phyloP scores from a whole-genome alignment of 164 flowering plant genomes.

The Vitis rupestris region DNA sequence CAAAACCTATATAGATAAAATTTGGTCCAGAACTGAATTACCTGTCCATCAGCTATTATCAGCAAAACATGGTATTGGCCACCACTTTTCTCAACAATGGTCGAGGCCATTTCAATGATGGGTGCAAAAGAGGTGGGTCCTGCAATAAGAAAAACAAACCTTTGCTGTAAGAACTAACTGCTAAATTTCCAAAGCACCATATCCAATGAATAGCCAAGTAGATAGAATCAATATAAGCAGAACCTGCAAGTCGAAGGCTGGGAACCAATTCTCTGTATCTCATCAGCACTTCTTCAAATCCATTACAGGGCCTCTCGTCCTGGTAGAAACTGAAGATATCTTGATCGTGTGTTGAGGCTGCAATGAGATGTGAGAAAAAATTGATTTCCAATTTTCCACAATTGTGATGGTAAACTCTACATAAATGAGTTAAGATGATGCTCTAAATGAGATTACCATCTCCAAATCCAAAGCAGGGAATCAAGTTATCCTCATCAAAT shows the following conservation, averaged over 20 bases:
- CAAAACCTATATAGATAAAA: too few species aligned
- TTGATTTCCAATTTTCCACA: neutral
- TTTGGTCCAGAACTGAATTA: neutral
- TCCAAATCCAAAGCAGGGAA: constrained; percentile 63
- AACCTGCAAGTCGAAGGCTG: constrained; percentile 12
- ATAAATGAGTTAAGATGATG: neutral
- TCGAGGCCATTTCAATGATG: constrained; percentile 38
- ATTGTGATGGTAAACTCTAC: neutral
- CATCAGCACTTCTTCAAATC: constrained; percentile 13
- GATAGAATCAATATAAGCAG: neutral
- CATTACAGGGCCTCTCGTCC: constrained; percentile 9
- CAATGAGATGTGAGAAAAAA: neutral
- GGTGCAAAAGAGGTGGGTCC: constrained; percentile 59
- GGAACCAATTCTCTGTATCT: constrained; percentile 15
- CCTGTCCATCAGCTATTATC: constrained; percentile 57
- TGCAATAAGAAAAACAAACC: constrained; percentile 1
- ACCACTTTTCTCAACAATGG: constrained; percentile 42
- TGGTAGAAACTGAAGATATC: constrained; percentile 14
- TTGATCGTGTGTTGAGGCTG: constrained; percentile 18
- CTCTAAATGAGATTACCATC: constrained; percentile 35
- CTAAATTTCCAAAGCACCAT: neutral
- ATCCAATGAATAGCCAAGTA: neutral
- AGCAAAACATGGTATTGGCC: constrained; percentile 54
- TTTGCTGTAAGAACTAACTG: too few species aligned
- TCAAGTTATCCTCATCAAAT: constrained; percentile 57